Evolutionary conservation across 1,284 basidiomycete species (phyloP).

Genomic region (Puccinia triticina): DNA sequence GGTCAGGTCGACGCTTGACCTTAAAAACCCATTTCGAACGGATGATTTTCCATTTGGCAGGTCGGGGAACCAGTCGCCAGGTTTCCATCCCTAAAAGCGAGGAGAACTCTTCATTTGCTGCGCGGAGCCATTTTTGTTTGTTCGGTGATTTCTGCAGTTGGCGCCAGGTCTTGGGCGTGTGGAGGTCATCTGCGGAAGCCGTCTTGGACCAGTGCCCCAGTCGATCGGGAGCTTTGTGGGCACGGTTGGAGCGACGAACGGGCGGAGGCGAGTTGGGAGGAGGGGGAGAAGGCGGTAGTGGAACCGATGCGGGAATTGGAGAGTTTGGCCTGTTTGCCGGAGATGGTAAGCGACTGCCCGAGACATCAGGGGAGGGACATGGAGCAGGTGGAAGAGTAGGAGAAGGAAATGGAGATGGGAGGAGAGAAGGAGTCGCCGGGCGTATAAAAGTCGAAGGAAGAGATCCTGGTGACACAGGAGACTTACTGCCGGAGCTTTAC

Average conservation of each 20-base stretch:
- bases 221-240: not conserved
- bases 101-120: not conserved
- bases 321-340: too few relatives aligned
- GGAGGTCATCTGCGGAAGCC: not conserved
- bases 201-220: not conserved
- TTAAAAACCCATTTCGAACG: constrained; percentile 20
- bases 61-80: not conserved
- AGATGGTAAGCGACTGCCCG: too few relatives aligned
- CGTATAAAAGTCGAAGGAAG: not conserved
- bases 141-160: not conserved
- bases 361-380: too few relatives aligned
- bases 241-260: not conserved
- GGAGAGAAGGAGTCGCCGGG: not conserved
- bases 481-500: too few relatives aligned
- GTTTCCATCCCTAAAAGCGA: not conserved
- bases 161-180: not conserved
- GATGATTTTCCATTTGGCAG: not conserved
- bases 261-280: not conserved
- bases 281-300: not conserved
- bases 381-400: not conserved
- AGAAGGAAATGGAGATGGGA: not conserved
- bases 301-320: too few relatives aligned
- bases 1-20: not conserved
- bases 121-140: not conserved
- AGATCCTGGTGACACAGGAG: not conserved